A percentile compares a stretch with the other conserved stretches of the same genome.
Conservation (phyloP, 2,329 filamentous ascomycete genomes). For the Plectosphaerella plurivora region DNA sequence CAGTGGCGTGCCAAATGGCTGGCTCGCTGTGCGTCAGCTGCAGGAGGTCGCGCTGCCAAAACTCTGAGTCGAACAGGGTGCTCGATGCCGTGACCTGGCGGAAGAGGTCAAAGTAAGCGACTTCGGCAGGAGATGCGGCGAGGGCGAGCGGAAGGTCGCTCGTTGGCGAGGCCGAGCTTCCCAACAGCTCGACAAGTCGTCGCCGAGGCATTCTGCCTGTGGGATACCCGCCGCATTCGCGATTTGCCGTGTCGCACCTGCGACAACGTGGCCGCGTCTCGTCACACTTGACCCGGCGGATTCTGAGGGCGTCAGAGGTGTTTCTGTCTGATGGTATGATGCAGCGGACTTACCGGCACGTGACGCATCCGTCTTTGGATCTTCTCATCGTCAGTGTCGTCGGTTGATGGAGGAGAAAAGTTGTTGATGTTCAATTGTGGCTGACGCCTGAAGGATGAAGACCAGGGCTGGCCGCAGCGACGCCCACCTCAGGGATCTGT, state of each 20-base stretch:
- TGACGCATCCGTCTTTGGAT: slow-evolving; percentile 15
- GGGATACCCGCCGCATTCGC: slow-evolving; percentile 28
- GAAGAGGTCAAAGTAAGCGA: slow-evolving; percentile 27
- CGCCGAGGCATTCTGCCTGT: slow-evolving; percentile 21
- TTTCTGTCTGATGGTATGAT: neutral
- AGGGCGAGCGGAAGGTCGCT: neutral
- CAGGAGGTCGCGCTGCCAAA: slow-evolving; percentile 25
- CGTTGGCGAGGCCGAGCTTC: neutral
- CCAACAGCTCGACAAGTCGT: slow-evolving; percentile 16
- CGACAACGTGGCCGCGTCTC: slow-evolving; percentile 23
- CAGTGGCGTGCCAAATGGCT: slow-evolving; percentile 28
- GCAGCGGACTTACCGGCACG: slow-evolving; percentile 14
- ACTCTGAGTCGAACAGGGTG: slow-evolving; percentile 23
- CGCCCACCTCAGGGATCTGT: no score
- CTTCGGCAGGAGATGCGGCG: slow-evolving; percentile 6
- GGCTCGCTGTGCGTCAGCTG: slow-evolving; percentile 28
- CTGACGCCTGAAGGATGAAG: no score
- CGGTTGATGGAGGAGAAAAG: no score
- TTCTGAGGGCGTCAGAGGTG: slow-evolving; percentile 13
- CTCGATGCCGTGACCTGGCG: slow-evolving; percentile 22
- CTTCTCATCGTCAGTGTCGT: neutral
- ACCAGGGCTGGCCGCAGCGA: no score
- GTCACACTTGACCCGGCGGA: slow-evolving; percentile 31
- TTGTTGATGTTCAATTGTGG: no score
- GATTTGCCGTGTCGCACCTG: slow-evolving; percentile 17